Conservation (phyloP, 495 filamentous ascomycete species). For the Haplographium delicatum region DNA sequence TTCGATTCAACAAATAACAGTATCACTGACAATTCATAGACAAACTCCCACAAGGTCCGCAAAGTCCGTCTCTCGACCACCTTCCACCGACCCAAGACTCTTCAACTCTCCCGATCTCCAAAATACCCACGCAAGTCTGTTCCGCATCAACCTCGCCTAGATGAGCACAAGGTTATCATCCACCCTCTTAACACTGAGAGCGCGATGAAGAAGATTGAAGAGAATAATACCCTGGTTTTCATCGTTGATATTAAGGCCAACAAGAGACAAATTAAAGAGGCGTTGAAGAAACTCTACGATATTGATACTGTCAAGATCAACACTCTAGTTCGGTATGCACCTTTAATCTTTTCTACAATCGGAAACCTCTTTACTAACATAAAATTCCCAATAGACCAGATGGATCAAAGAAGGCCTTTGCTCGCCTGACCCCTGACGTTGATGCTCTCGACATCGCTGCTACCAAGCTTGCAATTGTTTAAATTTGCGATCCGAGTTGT, state of each 20-base stretch:
- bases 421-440: constrained; percentile 88
- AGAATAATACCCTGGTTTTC: constrained; percentile 99
- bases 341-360: neutral
- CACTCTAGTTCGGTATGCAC: constrained; percentile 88
- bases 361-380: constrained; percentile 7
- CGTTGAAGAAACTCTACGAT: constrained; percentile 99
- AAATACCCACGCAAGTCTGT: constrained; percentile 97
- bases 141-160: constrained; percentile 81
- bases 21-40: constrained; percentile 39
- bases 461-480: constrained; percentile 97
- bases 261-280: constrained; percentile 98
- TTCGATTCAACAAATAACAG: neutral
- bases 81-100: constrained; percentile 97
- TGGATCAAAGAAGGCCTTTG: constrained; percentile 97
- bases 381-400: constrained; percentile 65
- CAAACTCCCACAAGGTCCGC: constrained; percentile 76
- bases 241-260: constrained; percentile 98
- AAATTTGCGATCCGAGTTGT: constrained; percentile 34
- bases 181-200: constrained; percentile 94
- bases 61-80: constrained; percentile 90
- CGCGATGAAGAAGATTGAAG: constrained; percentile 99
- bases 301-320: constrained; percentile 98
- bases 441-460: constrained; percentile 99
- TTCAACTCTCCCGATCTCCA: constrained; percentile 80
- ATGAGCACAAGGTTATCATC: constrained; percentile 86